These are phyloP conservation scores for Galerina marginata DNA, from an alignment of 768 basidiomycete species.

Conservation along the genomic window DNA sequence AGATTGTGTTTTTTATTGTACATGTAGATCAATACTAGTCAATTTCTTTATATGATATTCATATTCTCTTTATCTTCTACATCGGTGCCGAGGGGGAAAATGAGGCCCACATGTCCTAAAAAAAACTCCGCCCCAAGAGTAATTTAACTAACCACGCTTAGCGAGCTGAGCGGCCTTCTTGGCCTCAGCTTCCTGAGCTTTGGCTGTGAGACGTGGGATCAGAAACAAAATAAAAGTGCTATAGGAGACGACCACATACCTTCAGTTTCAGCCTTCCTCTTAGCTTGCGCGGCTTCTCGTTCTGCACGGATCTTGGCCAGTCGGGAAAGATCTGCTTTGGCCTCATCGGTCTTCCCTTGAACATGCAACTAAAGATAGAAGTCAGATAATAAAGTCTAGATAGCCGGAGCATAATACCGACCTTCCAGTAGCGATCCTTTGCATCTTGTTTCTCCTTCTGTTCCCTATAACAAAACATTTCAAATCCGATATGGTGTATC, in stretches of 20 bases:
- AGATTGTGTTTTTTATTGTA: background rate
- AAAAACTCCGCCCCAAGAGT: background rate
- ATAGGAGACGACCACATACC: conserved; percentile 49
- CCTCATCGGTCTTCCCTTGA: conserved; percentile 89
- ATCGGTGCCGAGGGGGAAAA: background rate
- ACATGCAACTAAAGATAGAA: conserved; percentile 57
- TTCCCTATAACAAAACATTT: conserved; percentile 56
- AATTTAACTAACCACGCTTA: conserved; percentile 18
- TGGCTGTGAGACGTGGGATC: conserved; percentile 47
- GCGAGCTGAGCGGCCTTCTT: conserved; percentile 56
- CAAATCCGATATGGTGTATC: background rate
- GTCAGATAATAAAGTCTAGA: background rate
- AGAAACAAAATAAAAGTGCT: background rate
- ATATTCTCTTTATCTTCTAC: background rate
- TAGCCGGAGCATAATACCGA: conserved; percentile 32
- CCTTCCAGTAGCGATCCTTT: conserved; percentile 88
- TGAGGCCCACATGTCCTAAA: background rate
- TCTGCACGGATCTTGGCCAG: conserved; percentile 86
- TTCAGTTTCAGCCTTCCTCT: conserved; percentile 87
- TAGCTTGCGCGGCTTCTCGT: conserved; percentile 86
- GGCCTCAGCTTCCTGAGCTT: conserved; percentile 64
- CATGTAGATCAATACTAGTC: background rate
- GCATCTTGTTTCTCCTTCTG: conserved; percentile 92
- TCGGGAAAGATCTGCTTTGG: conserved; percentile 86
- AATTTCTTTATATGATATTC: background rate